Evolutionary conservation across 2,329 filamentous ascomycete species (phyloP).

Genomic region (Beauveria sp.): DNA sequence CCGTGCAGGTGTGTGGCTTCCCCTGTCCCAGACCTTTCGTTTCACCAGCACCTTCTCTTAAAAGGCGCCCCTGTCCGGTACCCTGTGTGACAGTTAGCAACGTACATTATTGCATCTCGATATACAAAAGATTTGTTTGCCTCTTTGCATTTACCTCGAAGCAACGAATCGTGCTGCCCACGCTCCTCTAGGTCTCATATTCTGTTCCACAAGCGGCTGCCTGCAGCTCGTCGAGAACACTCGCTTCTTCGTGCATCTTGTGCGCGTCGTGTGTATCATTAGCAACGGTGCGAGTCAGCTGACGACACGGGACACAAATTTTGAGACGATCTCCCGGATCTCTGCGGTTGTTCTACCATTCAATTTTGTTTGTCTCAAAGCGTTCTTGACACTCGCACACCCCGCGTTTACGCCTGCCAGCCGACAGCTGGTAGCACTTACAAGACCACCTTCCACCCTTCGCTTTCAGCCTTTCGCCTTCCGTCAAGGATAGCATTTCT

Average conservation of each 20-base stretch:
- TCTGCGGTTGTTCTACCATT: background rate
- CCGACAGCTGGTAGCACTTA: slow-evolving; percentile 4
- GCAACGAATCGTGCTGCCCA: background rate
- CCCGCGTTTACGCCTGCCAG: background rate
- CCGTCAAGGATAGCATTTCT: background rate
- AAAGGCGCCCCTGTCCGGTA: slow-evolving; percentile 1
- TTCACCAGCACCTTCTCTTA: slow-evolving; percentile 5
- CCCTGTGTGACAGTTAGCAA: background rate
- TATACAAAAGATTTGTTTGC: background rate
- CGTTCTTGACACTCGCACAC: background rate
- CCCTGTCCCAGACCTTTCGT: background rate
- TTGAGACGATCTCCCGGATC: background rate
- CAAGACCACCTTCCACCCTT: background rate
- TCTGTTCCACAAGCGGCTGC: background rate
- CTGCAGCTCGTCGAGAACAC: background rate
- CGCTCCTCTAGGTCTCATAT: background rate
- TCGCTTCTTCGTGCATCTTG: background rate
- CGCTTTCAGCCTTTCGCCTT: background rate
- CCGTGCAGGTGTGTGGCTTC: background rate
- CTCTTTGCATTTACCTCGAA: background rate
- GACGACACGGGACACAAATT: background rate
- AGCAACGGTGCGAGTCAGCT: background rate
- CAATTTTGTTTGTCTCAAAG: background rate
- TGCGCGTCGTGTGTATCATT: background rate
- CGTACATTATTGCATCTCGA: background rate